Evolutionary conservation across 805 yeast species (phyloP).

Genomic region (Metschnikowia colocasiae): DNA sequence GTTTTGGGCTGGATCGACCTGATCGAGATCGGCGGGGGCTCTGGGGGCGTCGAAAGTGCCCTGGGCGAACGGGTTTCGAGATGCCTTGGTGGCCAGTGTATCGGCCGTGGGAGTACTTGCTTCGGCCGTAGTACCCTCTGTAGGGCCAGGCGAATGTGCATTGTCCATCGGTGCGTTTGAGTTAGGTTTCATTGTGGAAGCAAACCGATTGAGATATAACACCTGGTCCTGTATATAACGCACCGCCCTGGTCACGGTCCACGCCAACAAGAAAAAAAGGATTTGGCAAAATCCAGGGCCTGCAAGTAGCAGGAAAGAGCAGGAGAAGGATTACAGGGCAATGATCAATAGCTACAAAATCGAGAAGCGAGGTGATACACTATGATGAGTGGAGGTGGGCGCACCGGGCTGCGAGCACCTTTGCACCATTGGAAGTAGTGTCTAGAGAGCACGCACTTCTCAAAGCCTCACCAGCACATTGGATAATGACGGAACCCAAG

Average conservation of each 20-base stretch:
- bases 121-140: neutral
- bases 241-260: slow-evolving; percentile 4
- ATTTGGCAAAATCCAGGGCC: too few species aligned
- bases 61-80: slow-evolving; percentile 12
- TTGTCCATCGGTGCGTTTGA: slow-evolving; percentile 3
- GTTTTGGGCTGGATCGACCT: slow-evolving; percentile 2
- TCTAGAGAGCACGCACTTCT: slow-evolving; percentile 1
- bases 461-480: neutral
- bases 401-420: slow-evolving; percentile 1
- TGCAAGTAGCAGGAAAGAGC: neutral
- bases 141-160: neutral
- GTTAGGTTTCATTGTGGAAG: neutral
- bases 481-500: slow-evolving; percentile 1
- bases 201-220: slow-evolving; percentile 1
- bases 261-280: neutral
- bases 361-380: neutral
- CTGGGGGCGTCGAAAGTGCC: slow-evolving; percentile 4
- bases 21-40: neutral
- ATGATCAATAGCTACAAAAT: neutral
- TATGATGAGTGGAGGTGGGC: neutral
- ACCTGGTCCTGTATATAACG: neutral
- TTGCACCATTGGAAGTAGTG: neutral
- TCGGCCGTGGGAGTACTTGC: neutral
- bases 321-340: neutral
- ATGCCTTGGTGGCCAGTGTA: neutral